These are phyloP conservation scores for Kodamaea derodonti DNA, from an alignment of 1,139 yeast species.

Conservation along the genomic window DNA sequence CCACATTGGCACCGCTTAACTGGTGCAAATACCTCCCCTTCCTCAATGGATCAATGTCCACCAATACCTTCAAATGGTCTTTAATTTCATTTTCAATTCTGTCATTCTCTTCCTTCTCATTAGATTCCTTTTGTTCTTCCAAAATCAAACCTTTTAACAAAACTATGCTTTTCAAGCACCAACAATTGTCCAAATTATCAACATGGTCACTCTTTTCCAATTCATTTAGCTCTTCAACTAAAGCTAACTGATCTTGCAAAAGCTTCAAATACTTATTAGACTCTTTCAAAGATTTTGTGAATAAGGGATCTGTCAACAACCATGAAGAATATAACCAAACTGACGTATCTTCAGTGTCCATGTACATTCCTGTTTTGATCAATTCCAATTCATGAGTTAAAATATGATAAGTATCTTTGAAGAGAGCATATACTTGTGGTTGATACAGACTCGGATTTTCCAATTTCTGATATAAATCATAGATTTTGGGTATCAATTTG, in stretches of 20 bases:
- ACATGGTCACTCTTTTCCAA: constrained; percentile 54
- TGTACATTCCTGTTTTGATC: constrained; percentile 79
- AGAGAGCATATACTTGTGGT: constrained; percentile 13
- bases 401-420: constrained; percentile 29
- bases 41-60: constrained; percentile 67
- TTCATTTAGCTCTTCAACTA: constrained; percentile 53
- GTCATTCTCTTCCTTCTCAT: constrained; percentile 17
- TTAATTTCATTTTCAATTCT: constrained; percentile 17
- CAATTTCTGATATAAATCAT: constrained; percentile 15
- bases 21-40: constrained; percentile 54
- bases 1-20: too few relatives aligned
- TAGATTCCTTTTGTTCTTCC: constrained; percentile 12
- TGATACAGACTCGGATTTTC: constrained; percentile 11
- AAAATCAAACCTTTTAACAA: constrained; percentile 36
- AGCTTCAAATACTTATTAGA: constrained; percentile 18
- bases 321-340: constrained; percentile 88
- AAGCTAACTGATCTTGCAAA: constrained; percentile 35
- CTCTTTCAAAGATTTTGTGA: constrained; percentile 29
- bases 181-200: constrained; percentile 52
- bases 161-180: constrained; percentile 63
- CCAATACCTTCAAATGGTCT: constrained; percentile 37
- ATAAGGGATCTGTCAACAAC: constrained; percentile 60
- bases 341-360: constrained; percentile 92
- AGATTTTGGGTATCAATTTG: constrained; percentile 56
- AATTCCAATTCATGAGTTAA: constrained; percentile 60